Percentiles rank a stretch among this genome's conserved stretches.
phyloP scores from a whole-genome alignment of 352 stramenopile species.

The Hyphochytrium catenoides region DNA sequence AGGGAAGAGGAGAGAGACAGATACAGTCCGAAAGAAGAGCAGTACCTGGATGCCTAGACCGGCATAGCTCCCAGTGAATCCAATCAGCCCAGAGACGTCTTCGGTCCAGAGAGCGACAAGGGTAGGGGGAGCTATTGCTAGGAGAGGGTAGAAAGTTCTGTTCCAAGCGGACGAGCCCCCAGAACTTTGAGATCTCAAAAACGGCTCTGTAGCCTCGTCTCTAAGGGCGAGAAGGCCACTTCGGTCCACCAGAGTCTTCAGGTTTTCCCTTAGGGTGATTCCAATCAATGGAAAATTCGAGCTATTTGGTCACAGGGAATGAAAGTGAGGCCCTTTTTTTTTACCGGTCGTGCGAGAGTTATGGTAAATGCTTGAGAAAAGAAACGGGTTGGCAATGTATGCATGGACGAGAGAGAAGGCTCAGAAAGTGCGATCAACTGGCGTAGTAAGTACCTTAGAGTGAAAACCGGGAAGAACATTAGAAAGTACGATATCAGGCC shows the following conservation, averaged over 20 bases:
- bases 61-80: conserved; percentile 54
- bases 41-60: conserved; percentile 52
- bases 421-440: too few relatives aligned
- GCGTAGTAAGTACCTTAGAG: conserved; percentile 30
- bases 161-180: too few relatives aligned
- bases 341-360: too few relatives aligned
- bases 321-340: too few relatives aligned
- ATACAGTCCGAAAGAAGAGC: too few relatives aligned
- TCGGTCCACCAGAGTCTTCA: conserved; percentile 33
- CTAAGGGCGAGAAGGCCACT: too few relatives aligned
- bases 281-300: conserved; percentile 56
- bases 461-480: conserved; percentile 59
- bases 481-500: conserved; percentile 56
- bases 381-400: too few relatives aligned
- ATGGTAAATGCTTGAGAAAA: too few relatives aligned
- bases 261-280: conserved; percentile 59
- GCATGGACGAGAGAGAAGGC: too few relatives aligned
- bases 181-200: too few relatives aligned
- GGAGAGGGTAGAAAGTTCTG: conserved; percentile 21
- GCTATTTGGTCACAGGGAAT: conserved; percentile 13
- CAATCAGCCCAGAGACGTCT: conserved; percentile 61
- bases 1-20: too few relatives aligned
- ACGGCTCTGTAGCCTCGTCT: too few relatives aligned
- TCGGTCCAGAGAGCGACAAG: conserved; percentile 59
- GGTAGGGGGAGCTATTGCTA: conserved; percentile 41